Conservation (phyloP, 2,329 filamentous ascomycete genomes). For the Chrysosporium keratinophilum region DNA sequence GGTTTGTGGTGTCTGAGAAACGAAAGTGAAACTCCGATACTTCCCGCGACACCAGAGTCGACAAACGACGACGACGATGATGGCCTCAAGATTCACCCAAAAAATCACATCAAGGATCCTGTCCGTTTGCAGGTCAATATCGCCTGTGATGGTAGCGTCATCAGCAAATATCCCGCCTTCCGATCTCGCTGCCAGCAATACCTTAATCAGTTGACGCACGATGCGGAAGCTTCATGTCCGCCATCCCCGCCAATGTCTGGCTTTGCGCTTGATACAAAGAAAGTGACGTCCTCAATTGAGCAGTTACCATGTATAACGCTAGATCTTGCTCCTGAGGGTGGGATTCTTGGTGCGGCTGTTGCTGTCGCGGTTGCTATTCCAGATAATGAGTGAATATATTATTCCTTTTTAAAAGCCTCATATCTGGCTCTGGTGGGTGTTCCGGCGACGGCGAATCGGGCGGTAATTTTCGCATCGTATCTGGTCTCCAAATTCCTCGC, state of each 20-base stretch:
- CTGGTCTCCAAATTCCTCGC: background rate
- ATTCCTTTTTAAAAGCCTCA: background rate
- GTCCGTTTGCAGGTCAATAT: constrained; percentile 31
- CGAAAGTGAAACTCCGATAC: constrained; percentile 32
- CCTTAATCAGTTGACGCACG: constrained; percentile 32
- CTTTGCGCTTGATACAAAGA: background rate
- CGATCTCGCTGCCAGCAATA: constrained; percentile 36
- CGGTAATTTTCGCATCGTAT: too few relatives aligned
- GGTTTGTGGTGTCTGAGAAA: constrained; percentile 50
- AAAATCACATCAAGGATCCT: constrained; percentile 11
- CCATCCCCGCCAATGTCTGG: background rate
- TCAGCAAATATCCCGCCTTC: constrained; percentile 44
- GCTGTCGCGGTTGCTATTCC: constrained; percentile 35
- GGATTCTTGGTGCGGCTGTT: constrained; percentile 39
- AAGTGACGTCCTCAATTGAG: constrained; percentile 9
- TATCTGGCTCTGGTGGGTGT: background rate
- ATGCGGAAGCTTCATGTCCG: constrained; percentile 16
- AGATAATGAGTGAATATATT: background rate
- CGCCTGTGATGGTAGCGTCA: constrained; percentile 44
- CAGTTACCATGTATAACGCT: constrained; percentile 28
- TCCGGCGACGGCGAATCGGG: too few relatives aligned
- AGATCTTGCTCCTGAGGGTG: constrained; percentile 35
- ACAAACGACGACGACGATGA: constrained; percentile 16
- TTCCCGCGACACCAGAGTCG: constrained; percentile 18
- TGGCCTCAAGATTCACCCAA: constrained; percentile 13